Conservation (phyloP, 345 rosid species). For the Syzygium jambos region DNA sequence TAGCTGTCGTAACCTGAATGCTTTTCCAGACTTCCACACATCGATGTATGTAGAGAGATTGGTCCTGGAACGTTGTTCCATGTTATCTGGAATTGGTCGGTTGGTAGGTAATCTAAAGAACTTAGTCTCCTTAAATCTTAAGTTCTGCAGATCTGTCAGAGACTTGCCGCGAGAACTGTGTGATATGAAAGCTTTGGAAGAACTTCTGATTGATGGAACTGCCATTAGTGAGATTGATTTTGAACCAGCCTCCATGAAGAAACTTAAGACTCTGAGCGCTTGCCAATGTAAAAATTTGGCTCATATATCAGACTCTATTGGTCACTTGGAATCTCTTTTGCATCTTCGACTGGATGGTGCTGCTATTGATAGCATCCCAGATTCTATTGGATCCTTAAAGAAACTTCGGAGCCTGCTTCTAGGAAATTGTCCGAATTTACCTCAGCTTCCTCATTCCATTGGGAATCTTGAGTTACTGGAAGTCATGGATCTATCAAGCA, state of each 20-base stretch:
- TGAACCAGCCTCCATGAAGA: not conserved
- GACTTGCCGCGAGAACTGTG: not conserved
- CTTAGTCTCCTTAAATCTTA: not conserved
- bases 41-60: not conserved
- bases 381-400: not conserved
- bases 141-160: not conserved
- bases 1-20: not conserved
- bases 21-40: not conserved
- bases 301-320: slow-evolving; percentile 1
- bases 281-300: not conserved
- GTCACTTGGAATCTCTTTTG: slow-evolving; percentile 4
- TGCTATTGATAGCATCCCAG: not conserved
- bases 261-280: slow-evolving; percentile 7
- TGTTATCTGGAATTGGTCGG: not conserved
- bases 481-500: not conserved
- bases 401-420: slow-evolving; percentile 1
- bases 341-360: slow-evolving; percentile 7
- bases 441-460: not conserved
- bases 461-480: not conserved
- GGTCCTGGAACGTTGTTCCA: not conserved
- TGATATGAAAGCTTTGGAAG: slow-evolving; percentile 2
- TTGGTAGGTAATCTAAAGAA: not conserved
- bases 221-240: not conserved
- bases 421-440: not conserved
- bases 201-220: slow-evolving; percentile 7